Conservation (phyloP, 1,139 yeast species). For the Candida albicans region DNA sequence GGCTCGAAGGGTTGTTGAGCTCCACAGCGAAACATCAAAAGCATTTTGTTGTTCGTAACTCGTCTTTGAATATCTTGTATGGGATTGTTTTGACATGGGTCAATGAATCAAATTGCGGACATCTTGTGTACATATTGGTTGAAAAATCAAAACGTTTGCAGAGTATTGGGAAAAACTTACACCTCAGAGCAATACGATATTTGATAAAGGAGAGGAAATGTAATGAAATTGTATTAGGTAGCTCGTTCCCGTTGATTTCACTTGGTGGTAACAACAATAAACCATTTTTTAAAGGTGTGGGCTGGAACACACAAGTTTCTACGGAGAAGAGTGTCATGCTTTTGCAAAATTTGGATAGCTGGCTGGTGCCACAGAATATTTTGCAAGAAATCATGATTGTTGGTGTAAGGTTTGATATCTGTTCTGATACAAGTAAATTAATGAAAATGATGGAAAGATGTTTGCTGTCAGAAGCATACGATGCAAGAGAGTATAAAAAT, state of each 20-base stretch:
- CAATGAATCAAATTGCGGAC: constrained; percentile 41
- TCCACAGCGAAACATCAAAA: constrained; percentile 31
- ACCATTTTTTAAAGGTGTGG: constrained; percentile 37
- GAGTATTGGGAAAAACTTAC: constrained; percentile 59
- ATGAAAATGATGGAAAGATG: constrained; percentile 31
- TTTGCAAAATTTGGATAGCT: constrained; percentile 35
- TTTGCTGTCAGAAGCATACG: neutral
- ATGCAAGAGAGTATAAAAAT: constrained; percentile 9
- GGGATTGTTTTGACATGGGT: constrained; percentile 64
- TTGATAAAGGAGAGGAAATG: constrained; percentile 48
- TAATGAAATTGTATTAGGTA: constrained; percentile 44
- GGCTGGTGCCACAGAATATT: constrained; percentile 58
- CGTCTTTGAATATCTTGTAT: constrained; percentile 55
- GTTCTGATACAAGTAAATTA: constrained; percentile 43
- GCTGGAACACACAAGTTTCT: constrained; percentile 32
- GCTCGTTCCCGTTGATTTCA: constrained; percentile 52
- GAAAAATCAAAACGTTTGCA: constrained; percentile 58
- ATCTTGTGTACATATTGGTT: constrained; percentile 51
- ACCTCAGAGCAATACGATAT: constrained; percentile 55
- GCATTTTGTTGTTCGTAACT: constrained; percentile 62
- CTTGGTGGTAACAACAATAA: constrained; percentile 36
- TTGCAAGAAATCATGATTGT: constrained; percentile 59
- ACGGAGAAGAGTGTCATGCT: constrained; percentile 36
- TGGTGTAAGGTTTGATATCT: constrained; percentile 59
- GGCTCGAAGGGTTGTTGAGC: constrained; percentile 32